These are phyloP conservation scores for Phaffia rhodozyma DNA, from an alignment of 1,284 basidiomycete genomes.

Conservation along the genomic window DNA sequence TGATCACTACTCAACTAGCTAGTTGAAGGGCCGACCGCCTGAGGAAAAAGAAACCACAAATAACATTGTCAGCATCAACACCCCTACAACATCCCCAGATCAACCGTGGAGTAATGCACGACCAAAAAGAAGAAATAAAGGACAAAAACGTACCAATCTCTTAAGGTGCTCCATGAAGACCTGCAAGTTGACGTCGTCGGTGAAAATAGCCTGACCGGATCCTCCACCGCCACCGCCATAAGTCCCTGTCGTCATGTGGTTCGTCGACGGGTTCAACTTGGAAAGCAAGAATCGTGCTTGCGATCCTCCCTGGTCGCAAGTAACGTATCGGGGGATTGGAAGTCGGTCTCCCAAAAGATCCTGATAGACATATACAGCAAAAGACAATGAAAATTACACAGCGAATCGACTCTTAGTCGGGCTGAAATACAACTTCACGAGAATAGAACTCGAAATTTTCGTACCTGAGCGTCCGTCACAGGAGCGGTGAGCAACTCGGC, in stretches of 20 bases:
- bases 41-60: not conserved
- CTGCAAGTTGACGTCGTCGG: constrained; percentile 94
- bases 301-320: constrained; percentile 93
- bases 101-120: not conserved
- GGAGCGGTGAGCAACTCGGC: constrained; percentile 85
- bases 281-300: constrained; percentile 94
- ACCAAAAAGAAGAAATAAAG: not conserved
- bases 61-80: not conserved
- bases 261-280: constrained; percentile 96
- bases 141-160: constrained; percentile 46
- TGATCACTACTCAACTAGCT: constrained; percentile 11
- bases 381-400: not conserved
- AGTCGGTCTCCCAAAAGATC: constrained; percentile 90
- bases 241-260: constrained; percentile 74
- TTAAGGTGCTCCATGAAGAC: constrained; percentile 95
- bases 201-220: constrained; percentile 87
- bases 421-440: not conserved
- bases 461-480: constrained; percentile 43
- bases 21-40: constrained; percentile 24
- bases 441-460: not conserved
- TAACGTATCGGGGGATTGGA: constrained; percentile 95
- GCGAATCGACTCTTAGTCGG: not conserved
- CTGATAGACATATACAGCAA: constrained; percentile 35
- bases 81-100: not conserved
- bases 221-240: constrained; percentile 58